These are phyloP conservation scores for Galerina sulciceps DNA, from an alignment of 768 basidiomycete species.

Conservation along the genomic window DNA sequence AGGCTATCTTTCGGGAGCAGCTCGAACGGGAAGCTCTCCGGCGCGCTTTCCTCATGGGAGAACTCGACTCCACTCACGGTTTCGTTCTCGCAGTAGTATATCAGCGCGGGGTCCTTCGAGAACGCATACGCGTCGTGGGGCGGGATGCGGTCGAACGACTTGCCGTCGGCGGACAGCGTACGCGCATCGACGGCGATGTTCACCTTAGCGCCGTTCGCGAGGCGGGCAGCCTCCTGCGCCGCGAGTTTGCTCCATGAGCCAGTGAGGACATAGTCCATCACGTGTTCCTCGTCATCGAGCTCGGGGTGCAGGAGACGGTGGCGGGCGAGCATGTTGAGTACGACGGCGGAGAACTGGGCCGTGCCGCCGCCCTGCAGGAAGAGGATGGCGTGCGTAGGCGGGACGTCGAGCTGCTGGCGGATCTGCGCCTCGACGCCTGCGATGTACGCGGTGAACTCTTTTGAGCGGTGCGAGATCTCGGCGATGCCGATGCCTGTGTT, in stretches of 20 bases:
- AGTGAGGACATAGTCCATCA: slow-evolving; percentile 88
- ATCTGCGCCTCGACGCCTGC: slow-evolving; percentile 65
- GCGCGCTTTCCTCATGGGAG: slow-evolving; percentile 53
- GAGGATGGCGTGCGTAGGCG: slow-evolving; percentile 81
- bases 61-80: slow-evolving; percentile 97
- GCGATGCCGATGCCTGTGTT: slow-evolving; percentile 94
- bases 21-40: slow-evolving; percentile 83
- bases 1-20: slow-evolving; percentile 59
- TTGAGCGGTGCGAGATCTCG: slow-evolving; percentile 94
- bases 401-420: slow-evolving; percentile 79
- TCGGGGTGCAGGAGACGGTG: slow-evolving; percentile 78
- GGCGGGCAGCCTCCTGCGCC: slow-evolving; percentile 76
- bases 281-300: slow-evolving; percentile 53
- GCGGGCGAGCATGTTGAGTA: slow-evolving; percentile 88
- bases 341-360: slow-evolving; percentile 88
- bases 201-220: slow-evolving; percentile 58
- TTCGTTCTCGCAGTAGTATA: slow-evolving; percentile 99
- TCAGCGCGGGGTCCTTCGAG: slow-evolving; percentile 80
- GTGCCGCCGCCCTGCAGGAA: slow-evolving; percentile 96
- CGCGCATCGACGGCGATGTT: slow-evolving; percentile 78
- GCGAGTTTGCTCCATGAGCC: slow-evolving; percentile 94
- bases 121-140: slow-evolving; percentile 74
- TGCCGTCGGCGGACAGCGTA: slow-evolving; percentile 61
- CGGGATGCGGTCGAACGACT: slow-evolving; percentile 82
- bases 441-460: slow-evolving; percentile 81